These are phyloP conservation scores for Isabelozyma gotoi DNA, from an alignment of 805 yeast genomes.

Conservation along the genomic window DNA sequence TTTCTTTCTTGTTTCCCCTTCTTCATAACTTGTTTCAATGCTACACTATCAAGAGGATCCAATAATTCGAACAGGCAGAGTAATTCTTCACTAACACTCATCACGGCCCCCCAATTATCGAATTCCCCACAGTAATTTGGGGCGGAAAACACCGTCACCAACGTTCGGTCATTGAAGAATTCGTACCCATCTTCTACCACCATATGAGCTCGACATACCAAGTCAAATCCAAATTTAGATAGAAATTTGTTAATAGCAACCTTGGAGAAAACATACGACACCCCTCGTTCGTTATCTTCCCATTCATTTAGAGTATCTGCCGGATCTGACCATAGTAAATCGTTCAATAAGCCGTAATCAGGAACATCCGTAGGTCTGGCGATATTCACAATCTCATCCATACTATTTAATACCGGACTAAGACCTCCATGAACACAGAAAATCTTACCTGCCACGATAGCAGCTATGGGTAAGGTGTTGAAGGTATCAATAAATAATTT, in stretches of 20 bases:
- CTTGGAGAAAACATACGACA: slow-evolving; percentile 74
- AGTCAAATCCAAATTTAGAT: slow-evolving; percentile 72
- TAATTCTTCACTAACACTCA: slow-evolving; percentile 92
- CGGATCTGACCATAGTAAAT: slow-evolving; percentile 82
- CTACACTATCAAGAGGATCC: slow-evolving; percentile 91
- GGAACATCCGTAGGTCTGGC: slow-evolving; percentile 87
- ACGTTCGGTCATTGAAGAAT: slow-evolving; percentile 67
- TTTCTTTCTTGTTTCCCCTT: slow-evolving; percentile 88
- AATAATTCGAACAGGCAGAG: slow-evolving; percentile 89
- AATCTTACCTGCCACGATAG: slow-evolving; percentile 91
- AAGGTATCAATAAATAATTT: slow-evolving; percentile 90
- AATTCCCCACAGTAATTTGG: slow-evolving; percentile 83
- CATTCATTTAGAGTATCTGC: slow-evolving; percentile 81
- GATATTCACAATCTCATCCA: slow-evolving; percentile 73
- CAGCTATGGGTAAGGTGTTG: slow-evolving; percentile 93
- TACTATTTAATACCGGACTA: slow-evolving; percentile 67
- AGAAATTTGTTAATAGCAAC: slow-evolving; percentile 78
- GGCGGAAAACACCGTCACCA: slow-evolving; percentile 73
- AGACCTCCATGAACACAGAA: slow-evolving; percentile 89
- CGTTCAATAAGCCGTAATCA: slow-evolving; percentile 76
- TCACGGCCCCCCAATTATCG: slow-evolving; percentile 97
- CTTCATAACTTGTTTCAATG: slow-evolving; percentile 91
- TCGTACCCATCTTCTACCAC: slow-evolving; percentile 83
- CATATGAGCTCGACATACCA: slow-evolving; percentile 86
- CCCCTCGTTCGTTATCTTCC: slow-evolving; percentile 88